Conservation (phyloP, 1,284 basidiomycete species). For the Ustilago nuda region DNA sequence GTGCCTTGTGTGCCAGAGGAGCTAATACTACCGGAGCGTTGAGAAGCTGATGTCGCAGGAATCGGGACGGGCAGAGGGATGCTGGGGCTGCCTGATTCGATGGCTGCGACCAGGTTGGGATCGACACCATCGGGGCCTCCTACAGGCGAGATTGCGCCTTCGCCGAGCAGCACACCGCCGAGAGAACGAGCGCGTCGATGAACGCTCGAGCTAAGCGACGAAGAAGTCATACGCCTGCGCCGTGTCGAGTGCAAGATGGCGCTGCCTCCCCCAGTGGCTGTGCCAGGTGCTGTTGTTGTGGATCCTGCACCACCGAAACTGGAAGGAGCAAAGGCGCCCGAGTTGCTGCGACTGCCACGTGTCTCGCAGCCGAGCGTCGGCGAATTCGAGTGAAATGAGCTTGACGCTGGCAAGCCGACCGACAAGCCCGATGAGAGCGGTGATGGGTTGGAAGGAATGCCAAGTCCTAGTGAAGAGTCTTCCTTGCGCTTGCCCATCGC, state of each 20-base stretch:
- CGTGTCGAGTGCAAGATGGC: slow-evolving; percentile 34
- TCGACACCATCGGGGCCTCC: slow-evolving; percentile 68
- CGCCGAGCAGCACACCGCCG: slow-evolving; percentile 54
- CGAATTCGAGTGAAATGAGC: slow-evolving; percentile 40
- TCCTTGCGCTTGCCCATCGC: slow-evolving; percentile 50
- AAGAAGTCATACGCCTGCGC: slow-evolving; percentile 45
- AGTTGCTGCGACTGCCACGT: slow-evolving; percentile 35
- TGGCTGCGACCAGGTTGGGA: slow-evolving; percentile 65
- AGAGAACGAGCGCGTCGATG: slow-evolving; percentile 66
- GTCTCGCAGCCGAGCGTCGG: slow-evolving; percentile 36
- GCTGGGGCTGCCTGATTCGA: slow-evolving; percentile 52
- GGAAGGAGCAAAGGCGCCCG: slow-evolving; percentile 33
- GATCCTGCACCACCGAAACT: slow-evolving; percentile 29
- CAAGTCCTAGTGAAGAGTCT: slow-evolving; percentile 39
- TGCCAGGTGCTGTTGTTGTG: slow-evolving; percentile 37
- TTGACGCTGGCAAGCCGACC: slow-evolving; percentile 29
- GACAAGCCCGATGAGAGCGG: slow-evolving; percentile 39
- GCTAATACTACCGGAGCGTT: slow-evolving; percentile 43
- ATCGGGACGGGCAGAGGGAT: slow-evolving; percentile 49
- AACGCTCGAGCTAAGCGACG: slow-evolving; percentile 43
- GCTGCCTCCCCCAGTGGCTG: slow-evolving; percentile 33
- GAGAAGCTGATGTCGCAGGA: slow-evolving; percentile 31
- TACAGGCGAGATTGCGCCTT: slow-evolving; percentile 57
- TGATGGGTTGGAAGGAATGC: slow-evolving; percentile 42
- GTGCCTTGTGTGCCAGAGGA: slow-evolving; percentile 49